A percentile compares a stretch with the other conserved stretches of the same genome.
Conservation (phyloP, 225 moss, liverwort and hornwort genomes). For the Marchantia polymorpha region DNA sequence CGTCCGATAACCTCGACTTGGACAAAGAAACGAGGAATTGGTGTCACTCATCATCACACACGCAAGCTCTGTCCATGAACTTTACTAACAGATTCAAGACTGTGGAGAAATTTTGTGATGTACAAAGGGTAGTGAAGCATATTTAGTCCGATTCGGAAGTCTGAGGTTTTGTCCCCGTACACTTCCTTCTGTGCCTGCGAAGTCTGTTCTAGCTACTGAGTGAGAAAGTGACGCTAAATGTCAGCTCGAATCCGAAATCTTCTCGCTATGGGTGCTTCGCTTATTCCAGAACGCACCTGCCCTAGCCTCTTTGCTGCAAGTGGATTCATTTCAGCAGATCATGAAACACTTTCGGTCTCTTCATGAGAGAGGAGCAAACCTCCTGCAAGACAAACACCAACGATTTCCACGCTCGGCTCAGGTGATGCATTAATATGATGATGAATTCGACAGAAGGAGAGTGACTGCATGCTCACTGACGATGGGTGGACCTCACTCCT, state of each 20-base stretch:
- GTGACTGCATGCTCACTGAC: too few species aligned
- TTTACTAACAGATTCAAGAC: too few species aligned
- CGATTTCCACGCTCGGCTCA: background rate
- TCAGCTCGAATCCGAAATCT: background rate
- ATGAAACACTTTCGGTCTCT: constrained; percentile 64
- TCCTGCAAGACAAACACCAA: constrained; percentile 46
- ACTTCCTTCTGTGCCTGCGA: background rate
- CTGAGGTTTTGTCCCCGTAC: background rate
- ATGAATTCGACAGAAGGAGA: too few species aligned
- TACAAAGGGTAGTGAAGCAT: background rate
- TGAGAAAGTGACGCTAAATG: background rate
- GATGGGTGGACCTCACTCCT: too few species aligned
- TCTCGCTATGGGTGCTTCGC: background rate
- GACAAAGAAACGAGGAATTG: too few species aligned
- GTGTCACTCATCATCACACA: too few species aligned
- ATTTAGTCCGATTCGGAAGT: background rate
- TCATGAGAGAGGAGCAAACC: constrained; percentile 43
- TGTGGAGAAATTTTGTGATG: background rate
- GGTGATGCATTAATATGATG: too few species aligned
- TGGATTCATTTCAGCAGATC: constrained; percentile 43
- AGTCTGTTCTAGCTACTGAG: background rate
- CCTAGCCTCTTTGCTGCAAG: background rate
- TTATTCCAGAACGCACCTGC: background rate
- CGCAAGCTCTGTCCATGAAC: too few species aligned
- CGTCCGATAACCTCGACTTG: too few species aligned